Evolutionary conservation across 2,329 filamentous ascomycete species (phyloP).

Genomic region (Blumeriella jaapii): DNA sequence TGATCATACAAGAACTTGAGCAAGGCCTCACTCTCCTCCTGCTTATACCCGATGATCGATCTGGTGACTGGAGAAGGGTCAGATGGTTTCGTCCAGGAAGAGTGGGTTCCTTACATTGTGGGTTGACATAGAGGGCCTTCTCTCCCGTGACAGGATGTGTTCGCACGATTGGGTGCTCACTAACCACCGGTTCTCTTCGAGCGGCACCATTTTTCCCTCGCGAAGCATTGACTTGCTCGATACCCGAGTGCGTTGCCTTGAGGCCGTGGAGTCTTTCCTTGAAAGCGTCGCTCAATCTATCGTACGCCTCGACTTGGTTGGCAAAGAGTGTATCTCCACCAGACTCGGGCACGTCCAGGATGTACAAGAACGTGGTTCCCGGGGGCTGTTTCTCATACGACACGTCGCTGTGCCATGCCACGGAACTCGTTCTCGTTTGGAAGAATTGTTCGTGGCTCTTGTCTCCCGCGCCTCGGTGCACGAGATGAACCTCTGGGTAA

Average conservation of each 20-base stretch:
- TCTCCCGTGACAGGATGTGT: slow-evolving; percentile 77
- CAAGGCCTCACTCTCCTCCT: slow-evolving; percentile 71
- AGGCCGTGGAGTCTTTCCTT: slow-evolving; percentile 70
- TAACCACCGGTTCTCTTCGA: slow-evolving; percentile 63
- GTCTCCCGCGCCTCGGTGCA: slow-evolving; percentile 60
- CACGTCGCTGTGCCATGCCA: slow-evolving; percentile 84
- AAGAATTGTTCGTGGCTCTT: slow-evolving; percentile 51
- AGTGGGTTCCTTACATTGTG: slow-evolving; percentile 51
- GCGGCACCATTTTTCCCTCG: slow-evolving; percentile 57
- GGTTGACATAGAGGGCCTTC: slow-evolving; percentile 75
- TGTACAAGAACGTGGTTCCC: slow-evolving; percentile 79
- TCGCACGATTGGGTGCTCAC: slow-evolving; percentile 65
- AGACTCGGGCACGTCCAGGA: slow-evolving; percentile 67
- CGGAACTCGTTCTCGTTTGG: slow-evolving; percentile 59
- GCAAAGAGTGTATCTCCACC: slow-evolving; percentile 81
- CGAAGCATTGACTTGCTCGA: slow-evolving; percentile 67
- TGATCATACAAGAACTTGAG: slow-evolving; percentile 71
- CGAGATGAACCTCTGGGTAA: slow-evolving; percentile 65
- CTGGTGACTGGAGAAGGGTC: slow-evolving; percentile 49
- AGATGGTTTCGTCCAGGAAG: slow-evolving; percentile 39
- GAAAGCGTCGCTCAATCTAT: slow-evolving; percentile 67
- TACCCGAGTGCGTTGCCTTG: slow-evolving; percentile 67
- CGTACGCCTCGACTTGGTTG: slow-evolving; percentile 71
- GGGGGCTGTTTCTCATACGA: slow-evolving; percentile 83
- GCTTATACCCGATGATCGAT: slow-evolving; percentile 71